Evolutionary conservation across 495 filamentous ascomycete species (phyloP), one percentile per base, ranked within the genome.

Genomic region (Podospora sp.): DNA sequence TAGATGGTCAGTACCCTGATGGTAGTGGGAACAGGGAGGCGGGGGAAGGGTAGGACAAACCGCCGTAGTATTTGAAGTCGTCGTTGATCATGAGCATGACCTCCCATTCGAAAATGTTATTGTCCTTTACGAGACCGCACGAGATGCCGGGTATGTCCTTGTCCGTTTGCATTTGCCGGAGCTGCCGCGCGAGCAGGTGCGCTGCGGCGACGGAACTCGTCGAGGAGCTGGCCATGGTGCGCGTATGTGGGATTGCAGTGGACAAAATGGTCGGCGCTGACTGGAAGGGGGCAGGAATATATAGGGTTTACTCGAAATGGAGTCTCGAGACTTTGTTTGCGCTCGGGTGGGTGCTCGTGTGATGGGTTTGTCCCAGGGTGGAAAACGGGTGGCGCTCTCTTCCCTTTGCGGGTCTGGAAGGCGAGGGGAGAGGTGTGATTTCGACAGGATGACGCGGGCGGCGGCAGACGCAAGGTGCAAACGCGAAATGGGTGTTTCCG

Each of bases 1-100:
- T 52, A 27, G 27, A 27, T n/a, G 40, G 55, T 55, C 24, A 62
- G 52, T 9, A 18, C 26, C 20, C 7, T 4, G 20, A 11, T 21
- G 22, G 53, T 33, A 21, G 21, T 11, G 0, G 22, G 58, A 27
- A 40, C 36, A 26, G 9, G 18, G 21, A 11, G 36, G 46, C 27
- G 63, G 16, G 22, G 50, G 59, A 62, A 35, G 36, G 50, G 51
- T 50, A 36, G 61, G 18, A n/a, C 71, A 33, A 80, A 89, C 80
- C 95, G 70, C 94, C 96, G 73, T 98, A 99, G 73, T 92, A 90
- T 78, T 96, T 94, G 78, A 92, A 94, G 71, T 99, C 95, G 73
- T 99, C 95, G 33, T 85, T 91, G 72, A 99, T 95, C 95, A 99
- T 99, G 36, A 99, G 86, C 91, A 97, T 97, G 18, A 99, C 93